A percentile compares a stretch with the other conserved stretches of the same genome.
Evolutionary conservation across 1,139 yeast species (phyloP).

Genomic region (Pneumocystis wakefieldiae): DNA sequence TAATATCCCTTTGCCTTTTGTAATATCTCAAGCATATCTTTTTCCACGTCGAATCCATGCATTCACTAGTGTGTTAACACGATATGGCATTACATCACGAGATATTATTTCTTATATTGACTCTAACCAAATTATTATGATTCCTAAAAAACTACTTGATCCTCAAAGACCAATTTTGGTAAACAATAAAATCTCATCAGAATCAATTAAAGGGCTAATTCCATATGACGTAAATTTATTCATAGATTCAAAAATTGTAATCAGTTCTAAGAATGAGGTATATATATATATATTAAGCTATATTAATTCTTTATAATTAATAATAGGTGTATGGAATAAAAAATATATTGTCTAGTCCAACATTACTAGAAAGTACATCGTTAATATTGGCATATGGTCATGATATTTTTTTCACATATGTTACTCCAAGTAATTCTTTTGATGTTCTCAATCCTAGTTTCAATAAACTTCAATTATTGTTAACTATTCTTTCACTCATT

Average conservation of each 20-base stretch:
- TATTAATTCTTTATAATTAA: constrained; percentile 18
- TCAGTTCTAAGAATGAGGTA: constrained; percentile 26
- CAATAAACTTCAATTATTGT: constrained; percentile 47
- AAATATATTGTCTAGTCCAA: constrained; percentile 35
- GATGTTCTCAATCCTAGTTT: constrained; percentile 59
- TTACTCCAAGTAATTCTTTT: constrained; percentile 72
- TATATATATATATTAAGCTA: neutral
- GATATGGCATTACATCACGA: constrained; percentile 60
- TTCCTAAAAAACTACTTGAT: constrained; percentile 42
- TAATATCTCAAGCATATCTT: constrained; percentile 41
- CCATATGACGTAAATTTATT: constrained; percentile 49
- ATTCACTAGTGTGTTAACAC: constrained; percentile 47
- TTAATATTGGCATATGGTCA: constrained; percentile 49
- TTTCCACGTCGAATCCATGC: constrained; percentile 42
- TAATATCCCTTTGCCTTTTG: constrained; percentile 30
- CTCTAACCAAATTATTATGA: constrained; percentile 47
- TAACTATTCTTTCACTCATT: constrained; percentile 43
- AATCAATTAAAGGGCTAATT: constrained; percentile 40
- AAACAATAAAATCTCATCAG: constrained; percentile 38
- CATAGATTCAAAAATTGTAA: constrained; percentile 32
- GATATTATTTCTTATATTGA: constrained; percentile 41
- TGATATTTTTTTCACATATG: constrained; percentile 61
- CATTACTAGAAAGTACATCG: constrained; percentile 69
- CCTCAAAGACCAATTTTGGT: constrained; percentile 34
- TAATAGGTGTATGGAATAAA: constrained; percentile 20